Evolutionary conservation across 768 basidiomycete genomes (phyloP).

Genomic region (Lactarius deliciosus): DNA sequence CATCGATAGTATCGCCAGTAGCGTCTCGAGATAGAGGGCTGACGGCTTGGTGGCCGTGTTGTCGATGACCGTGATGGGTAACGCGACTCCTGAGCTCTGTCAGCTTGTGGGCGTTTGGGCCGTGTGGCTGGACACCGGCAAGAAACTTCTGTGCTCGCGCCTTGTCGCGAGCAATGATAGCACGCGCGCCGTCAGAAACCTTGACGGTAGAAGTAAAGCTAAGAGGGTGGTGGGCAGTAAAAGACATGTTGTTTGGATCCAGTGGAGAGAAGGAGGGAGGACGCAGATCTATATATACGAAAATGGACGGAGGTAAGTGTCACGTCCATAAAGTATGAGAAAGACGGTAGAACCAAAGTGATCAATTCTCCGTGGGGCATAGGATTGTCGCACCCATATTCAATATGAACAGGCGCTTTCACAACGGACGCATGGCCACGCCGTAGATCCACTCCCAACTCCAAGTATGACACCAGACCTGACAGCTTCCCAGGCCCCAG

Average conservation of each 20-base stretch:
- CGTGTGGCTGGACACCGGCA: slow-evolving; percentile 54
- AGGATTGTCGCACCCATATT: background rate
- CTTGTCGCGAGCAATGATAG: slow-evolving; percentile 53
- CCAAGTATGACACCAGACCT: background rate
- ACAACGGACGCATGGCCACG: background rate
- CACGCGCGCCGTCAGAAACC: slow-evolving; percentile 41
- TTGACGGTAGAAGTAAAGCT: slow-evolving; percentile 48
- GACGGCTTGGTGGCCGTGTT: background rate
- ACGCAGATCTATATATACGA: slow-evolving; percentile 21
- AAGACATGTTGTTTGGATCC: slow-evolving; percentile 38
- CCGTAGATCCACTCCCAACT: background rate
- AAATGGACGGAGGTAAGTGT: background rate
- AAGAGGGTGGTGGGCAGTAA: slow-evolving; percentile 37
- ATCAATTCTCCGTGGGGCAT: background rate
- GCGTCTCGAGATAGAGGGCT: slow-evolving; percentile 20
- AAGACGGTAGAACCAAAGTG: background rate
- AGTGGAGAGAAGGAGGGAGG: background rate
- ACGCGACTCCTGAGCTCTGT: slow-evolving; percentile 32
- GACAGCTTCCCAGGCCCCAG: background rate
- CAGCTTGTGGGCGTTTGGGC: slow-evolving; percentile 41
- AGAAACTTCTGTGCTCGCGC: slow-evolving; percentile 56
- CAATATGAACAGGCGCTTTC: background rate
- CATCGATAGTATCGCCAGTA: slow-evolving; percentile 46
- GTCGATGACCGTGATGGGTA: slow-evolving; percentile 25
- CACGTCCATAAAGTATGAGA: background rate